phyloP scores from a whole-genome alignment of 2,329 filamentous ascomycete species.

The Cercospora zeina region DNA sequence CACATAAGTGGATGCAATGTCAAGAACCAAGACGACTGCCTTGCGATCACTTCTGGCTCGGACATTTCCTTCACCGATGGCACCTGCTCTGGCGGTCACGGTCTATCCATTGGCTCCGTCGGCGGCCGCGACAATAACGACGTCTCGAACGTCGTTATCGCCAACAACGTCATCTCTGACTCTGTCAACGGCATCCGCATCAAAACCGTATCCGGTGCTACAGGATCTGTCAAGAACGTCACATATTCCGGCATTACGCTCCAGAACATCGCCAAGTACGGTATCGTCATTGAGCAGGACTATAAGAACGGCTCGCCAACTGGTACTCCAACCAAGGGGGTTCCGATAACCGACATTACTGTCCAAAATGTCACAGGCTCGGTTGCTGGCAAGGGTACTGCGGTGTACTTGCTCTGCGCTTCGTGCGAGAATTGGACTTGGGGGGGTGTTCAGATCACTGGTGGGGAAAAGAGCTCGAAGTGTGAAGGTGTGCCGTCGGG shows the following conservation, averaged over 20 bases:
- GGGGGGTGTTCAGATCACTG: slow-evolving; percentile 52
- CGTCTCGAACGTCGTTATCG: slow-evolving; percentile 56
- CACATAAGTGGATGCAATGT: slow-evolving; percentile 36
- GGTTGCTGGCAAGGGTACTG: slow-evolving; percentile 42
- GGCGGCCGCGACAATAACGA: slow-evolving; percentile 55
- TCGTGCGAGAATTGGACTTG: slow-evolving; percentile 57
- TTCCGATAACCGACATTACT: slow-evolving; percentile 56
- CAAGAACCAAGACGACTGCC: slow-evolving; percentile 41
- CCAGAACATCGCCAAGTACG: slow-evolving; percentile 54
- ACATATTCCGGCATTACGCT: slow-evolving; percentile 58
- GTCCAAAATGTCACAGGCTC: slow-evolving; percentile 49
- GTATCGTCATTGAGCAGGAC: slow-evolving; percentile 61
- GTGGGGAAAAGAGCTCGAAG: slow-evolving; percentile 50
- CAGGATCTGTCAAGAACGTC: slow-evolving; percentile 55
- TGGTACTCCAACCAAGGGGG: slow-evolving; percentile 51
- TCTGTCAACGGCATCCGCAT: slow-evolving; percentile 59
- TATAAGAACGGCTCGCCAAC: slow-evolving; percentile 53
- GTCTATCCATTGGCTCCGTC: slow-evolving; percentile 45
- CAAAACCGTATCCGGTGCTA: slow-evolving; percentile 55
- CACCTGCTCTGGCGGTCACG: slow-evolving; percentile 33
- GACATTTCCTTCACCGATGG: slow-evolving; percentile 34
- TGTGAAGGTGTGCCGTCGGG: slow-evolving; percentile 45
- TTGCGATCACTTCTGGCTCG: slow-evolving; percentile 36
- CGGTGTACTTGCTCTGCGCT: slow-evolving; percentile 58
- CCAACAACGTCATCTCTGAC: slow-evolving; percentile 51